Evolutionary conservation across 73 alveolate species (phyloP), one percentile per base, ranked within the genome.

Genomic region (Halteria grandinella): DNA sequence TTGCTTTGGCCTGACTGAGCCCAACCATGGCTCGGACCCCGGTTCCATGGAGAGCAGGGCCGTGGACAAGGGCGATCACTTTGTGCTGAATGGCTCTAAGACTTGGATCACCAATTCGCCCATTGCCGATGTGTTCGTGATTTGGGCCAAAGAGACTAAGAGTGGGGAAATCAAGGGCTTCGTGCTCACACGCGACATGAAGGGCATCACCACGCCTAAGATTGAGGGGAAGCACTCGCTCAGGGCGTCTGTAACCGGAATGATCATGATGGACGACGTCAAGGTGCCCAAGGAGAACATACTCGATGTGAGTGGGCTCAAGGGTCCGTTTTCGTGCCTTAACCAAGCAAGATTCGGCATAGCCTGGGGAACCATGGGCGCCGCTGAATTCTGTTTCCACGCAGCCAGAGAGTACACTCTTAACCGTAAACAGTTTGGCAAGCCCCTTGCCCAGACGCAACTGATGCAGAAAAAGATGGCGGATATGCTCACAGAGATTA

Each of bases 81-180:
- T 55, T 57, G 48, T 95, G 28, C 88, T 95, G 37, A 90, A 85
- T 55, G 99, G 99, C 29, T 71, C 97, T 3, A 95, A 95, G 81
- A 90, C 92, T 12, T 95, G 99, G 99, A 95, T 95, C 69, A 89
- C 98, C 33, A 91, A 91, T 60, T 93, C 99, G 14, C 99, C 99
- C 44, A 74, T 89, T 23, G 98, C 99, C 23, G 97, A 93, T 69
- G 93, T 95, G 11, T 90, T 94, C 53, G 88, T 95, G 1, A 88
- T 93, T n/a, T 93, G 98, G 97, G 97, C 92, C 15, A 88, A 78
- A 55, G 92, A 88, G 44, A n/a, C n/a, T n/a, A 92, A 91, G 31
- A 54, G 60, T 36, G 77, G 71, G 14, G 96, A 93, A 41, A 91
- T 95, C 28, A 74, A 95, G 25, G 99, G 99, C 23, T 93, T 86